Base-by-base conservation (phyloP, 352 stramenopile species). In the Globisporangium canariense region DNA sequence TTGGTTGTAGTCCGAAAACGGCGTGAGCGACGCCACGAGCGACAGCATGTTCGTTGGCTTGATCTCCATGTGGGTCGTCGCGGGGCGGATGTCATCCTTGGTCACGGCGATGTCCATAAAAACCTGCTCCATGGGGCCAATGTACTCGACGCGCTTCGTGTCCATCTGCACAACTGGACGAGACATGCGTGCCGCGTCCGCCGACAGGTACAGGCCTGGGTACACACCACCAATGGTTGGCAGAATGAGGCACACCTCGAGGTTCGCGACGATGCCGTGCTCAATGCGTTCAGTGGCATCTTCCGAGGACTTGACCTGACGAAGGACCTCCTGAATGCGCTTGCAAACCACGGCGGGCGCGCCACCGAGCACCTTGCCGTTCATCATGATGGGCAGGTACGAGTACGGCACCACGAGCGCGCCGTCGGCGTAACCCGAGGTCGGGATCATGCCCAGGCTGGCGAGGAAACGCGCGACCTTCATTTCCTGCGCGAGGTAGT, bases 1-100 rank as follows among this genome's bases (percentile, higher is more conserved):
- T 83, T 99, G 98, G 79, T 99, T 99, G 80, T 99, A 99, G 80
- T 99, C 98, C 2, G 90, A 98, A 76, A 99, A 99, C 11, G 98
- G 98, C 36, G 97, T 99, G 58, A 99, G 75, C 66, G 96, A 99
- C 13, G 98, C 98, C 56, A 99, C 97, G 30, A 99, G 81, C 75
- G 94, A 99, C 34, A 99, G 81, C 97, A 99, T 99, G 74, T 98
- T 99, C n/a, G 93, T 98, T 5, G 98, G 96, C 78, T 98, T 96
- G 54, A 99, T 89, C 77, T 99, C 98, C 74, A 98, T 95, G 88
- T 99, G 98, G 36, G 97, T 99, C 40, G 96, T 99, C 32, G 94
- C 96, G 34, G 94, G 84, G n/a, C 96, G 85, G 36, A 99, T 81
- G 72, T 99, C 97, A 69, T 98, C 89, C 61, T 97, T 89, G 22